Evolutionary conservation across 2,329 filamentous ascomycete genomes (phyloP), one percentile per base, ranked within the genome.

Genomic region (Ophiostoma novo-ulmi): DNA sequence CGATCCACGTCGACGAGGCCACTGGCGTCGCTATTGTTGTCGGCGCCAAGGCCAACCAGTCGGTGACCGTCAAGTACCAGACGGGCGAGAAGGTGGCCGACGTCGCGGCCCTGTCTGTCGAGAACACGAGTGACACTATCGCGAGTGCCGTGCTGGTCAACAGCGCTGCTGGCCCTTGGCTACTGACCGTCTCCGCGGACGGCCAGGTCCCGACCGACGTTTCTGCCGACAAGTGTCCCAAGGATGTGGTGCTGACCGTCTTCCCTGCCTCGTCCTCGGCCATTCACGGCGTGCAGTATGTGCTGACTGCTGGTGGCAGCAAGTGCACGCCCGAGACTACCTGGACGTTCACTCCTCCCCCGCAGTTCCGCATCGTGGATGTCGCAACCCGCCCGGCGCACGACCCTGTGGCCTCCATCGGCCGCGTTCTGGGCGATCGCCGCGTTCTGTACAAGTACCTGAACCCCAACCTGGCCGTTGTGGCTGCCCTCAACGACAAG

Each of bases 391-490:
- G 89, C 67, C 89, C 92, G 11, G 77, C 85, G 2, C 90, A 94
- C 74, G 94, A 99, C 75, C 93, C 93, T 0, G 89, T 98, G 67
- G 94, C 95, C 3, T 98, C 95, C 0, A 97, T 99, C 75, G 95
- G 95, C 11, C 93, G 92, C 72, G 95, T 98, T 1, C 86, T 99
- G 31, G 94, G 93, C 36, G 91, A 99, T 77, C 88, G 95, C 63
- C 89, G 89, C n/a, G 95, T 99, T 67, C 87, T 94, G 73, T 99
- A 99, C 87, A 99, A 99, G 81, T 98, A 98, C 78, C 82, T 99
- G 58, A 97, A 96, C 81, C 88, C 92, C 0, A 97, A 97, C 80
- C 86, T 92, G 7, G 84, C 93, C 2, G 85, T 98, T 0, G 84
- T 97, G 65, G 91, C 91, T 1, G 85, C 91, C 1, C 81, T 89